A percentile compares a stretch with the other conserved stretches of the same genome.
phyloP scores from a whole-genome alignment of 139 green algal genomes.

The Astrephomene gubernaculifera region DNA sequence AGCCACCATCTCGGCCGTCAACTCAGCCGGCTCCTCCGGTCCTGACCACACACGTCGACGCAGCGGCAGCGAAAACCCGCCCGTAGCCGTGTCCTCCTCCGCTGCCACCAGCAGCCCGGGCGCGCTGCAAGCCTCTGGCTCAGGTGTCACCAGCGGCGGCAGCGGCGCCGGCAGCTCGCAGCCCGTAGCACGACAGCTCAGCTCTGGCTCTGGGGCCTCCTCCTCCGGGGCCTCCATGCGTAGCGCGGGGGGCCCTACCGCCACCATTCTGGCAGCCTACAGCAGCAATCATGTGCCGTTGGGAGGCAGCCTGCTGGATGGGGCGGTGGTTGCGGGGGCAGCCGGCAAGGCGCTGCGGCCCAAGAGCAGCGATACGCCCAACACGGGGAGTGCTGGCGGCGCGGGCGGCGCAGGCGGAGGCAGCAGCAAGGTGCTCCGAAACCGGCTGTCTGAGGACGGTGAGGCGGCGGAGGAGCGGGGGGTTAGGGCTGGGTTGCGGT shows the following conservation, averaged over 20 bases:
- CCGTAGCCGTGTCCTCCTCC: too few relatives aligned
- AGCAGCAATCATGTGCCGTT: neutral
- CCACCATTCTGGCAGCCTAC: conserved; percentile 33
- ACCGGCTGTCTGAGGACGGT: conserved; percentile 29
- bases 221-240: neutral
- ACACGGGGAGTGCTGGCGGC: neutral
- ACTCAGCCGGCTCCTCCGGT: neutral
- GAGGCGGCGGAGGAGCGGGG: neutral
- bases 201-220: conserved; percentile 3
- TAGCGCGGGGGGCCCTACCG: neutral
- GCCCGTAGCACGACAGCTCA: neutral
- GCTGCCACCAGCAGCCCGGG: neutral
- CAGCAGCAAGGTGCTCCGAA: conserved; percentile 3
- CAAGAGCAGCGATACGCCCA: neutral
- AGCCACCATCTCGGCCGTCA: neutral
- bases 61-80: conserved; percentile 1
- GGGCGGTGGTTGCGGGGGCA: neutral
- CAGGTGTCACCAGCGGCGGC: neutral
- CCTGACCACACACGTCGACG: neutral
- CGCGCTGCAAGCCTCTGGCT: neutral
- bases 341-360: neutral
- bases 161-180: neutral
- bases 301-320: neutral
- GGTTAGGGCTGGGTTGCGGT: neutral
- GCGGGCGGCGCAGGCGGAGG: neutral